Base-by-base conservation (phyloP, 2,329 filamentous ascomycete species). In the Penicillium sp. region DNA sequence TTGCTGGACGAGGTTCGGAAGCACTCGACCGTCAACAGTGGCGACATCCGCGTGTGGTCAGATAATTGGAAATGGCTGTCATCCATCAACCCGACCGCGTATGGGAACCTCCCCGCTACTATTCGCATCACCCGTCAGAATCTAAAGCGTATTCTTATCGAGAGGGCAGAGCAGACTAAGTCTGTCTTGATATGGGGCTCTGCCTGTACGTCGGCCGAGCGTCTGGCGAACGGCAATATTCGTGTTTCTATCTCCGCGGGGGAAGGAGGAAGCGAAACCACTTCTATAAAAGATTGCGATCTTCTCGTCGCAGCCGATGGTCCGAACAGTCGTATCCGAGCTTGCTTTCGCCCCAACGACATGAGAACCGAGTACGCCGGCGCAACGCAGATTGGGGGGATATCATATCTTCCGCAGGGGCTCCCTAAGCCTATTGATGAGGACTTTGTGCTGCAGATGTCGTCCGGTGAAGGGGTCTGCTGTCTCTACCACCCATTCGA, bases 231-330 rank as follows among this genome's bases (percentile, higher is more conserved):
- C 37, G 46, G 55, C 18, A 43, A 50, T 22, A 60, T 58, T 35
- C 55, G 52, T 16, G 55, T 60, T 22, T 50, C 31, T 1, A 66
- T 81, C 50, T 78, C 75, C 55, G 78, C 81, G 13, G 77, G 24
- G 24, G 3, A 78, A 18, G 75, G 18, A 2, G 44, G 39, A 14
- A 36, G 37, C n/a, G 22, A 14, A 36, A 19, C 19, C 39, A 43
- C n/a, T 27, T 41, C 79, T 54, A 60, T 69, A 4, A 55, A 66
- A 22, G 70, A 77, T 18, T 59, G 68, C 18, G 79, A 82, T 59
- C 16, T 82, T 0, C 70, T 83, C 7, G 69, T 83, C 37, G 79
- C 73, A 0, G 79, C 80, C 0, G 81, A 83, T 59, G 81, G 81
- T 0, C 73, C 78, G 0, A 73, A 67, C 18, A 81, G 78, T 60